A percentile compares a stretch with the other conserved stretches of the same genome.
Conservation (phyloP, 2,329 filamentous ascomycete genomes). For the Pseudogymnoascus sp. region DNA sequence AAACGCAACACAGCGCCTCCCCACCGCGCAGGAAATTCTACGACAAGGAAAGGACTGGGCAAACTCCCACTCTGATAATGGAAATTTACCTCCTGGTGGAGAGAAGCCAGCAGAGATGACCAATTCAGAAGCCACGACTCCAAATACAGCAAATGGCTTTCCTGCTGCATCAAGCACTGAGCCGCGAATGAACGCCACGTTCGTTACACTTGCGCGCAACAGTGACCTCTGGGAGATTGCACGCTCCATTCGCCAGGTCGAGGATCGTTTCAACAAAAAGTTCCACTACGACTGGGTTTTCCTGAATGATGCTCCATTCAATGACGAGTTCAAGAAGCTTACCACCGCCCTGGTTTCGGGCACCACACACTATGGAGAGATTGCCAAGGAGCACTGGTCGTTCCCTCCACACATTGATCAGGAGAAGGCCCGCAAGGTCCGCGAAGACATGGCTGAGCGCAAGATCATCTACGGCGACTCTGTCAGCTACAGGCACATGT, state of each 20-base stretch:
- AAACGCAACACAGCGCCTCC: conserved; percentile 29
- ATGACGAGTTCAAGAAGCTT: conserved; percentile 86
- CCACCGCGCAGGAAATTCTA: conserved; percentile 24
- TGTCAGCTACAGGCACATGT: conserved; percentile 97
- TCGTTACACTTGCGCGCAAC: conserved; percentile 92
- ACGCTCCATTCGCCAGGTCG: conserved; percentile 88
- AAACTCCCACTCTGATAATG: neutral
- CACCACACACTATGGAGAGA: conserved; percentile 82
- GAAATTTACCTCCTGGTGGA: neutral
- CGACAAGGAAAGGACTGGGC: conserved; percentile 20
- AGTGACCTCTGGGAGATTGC: conserved; percentile 94
- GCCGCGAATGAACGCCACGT: conserved; percentile 89
- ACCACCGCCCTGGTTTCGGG: conserved; percentile 87
- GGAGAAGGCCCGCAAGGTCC: conserved; percentile 81
- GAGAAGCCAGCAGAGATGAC: neutral
- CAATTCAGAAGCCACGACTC: conserved; percentile 15
- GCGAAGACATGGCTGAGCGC: conserved; percentile 85
- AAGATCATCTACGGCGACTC: conserved; percentile 99
- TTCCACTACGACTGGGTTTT: conserved; percentile 99
- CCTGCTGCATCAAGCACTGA: conserved; percentile 48
- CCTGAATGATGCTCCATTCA: conserved; percentile 91
- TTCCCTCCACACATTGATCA: conserved; percentile 95
- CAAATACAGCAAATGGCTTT: conserved; percentile 27
- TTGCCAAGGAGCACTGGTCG: conserved; percentile 90
- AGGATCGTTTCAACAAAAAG: conserved; percentile 95